Evolutionary conservation across 345 rosid species (phyloP), one percentile per base, ranked within the genome.

Genomic region (Arabidopsis suecica): DNA sequence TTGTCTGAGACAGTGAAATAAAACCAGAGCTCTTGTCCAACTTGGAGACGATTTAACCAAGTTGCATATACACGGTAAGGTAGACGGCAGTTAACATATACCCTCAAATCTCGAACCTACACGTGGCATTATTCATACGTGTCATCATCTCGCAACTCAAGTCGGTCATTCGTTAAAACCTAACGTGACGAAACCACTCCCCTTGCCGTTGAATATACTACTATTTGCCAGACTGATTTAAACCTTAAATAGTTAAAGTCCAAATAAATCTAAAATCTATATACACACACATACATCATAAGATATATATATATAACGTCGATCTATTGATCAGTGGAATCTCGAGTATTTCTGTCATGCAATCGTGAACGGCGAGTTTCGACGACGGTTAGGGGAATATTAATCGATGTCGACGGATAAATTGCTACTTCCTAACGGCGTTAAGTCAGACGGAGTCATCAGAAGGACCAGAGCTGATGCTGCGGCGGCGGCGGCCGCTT

Each of bases 321-420:
- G 22, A 65, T 33, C 28, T 32, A 44, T 70, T 16, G 44, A 69
- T 68, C 45, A 68, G 28, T 34, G 12, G 51, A 68, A 41, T 59
- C 34, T 61, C 65, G 34, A 49, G 23, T 49, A 40, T 11, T 60
- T 60, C 45, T 72, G 54, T 48, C 34, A 69, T 61, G 75, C n/a
- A 11, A 44, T 69, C 60, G 23, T 77, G 49, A 33, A 54, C 80
- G 81, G 67, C 61, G 56, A 56, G 16, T 53, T 54, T 74, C 9
- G 33, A 74, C 61, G 61, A 38, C 61, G 36, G 65, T 5, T 65
- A 36, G 61, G 18, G 6, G 38, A 32, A 6, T 23, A 23, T 13
- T 44, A 12, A 58, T 47, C 75, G 30, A 80, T 89, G 88, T 81
- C 84, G 65, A 79, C 85, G 49, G 98, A 90, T 75, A 81, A 80